Conservation (phyloP, 768 basidiomycete species). For the Terana coerulea region DNA sequence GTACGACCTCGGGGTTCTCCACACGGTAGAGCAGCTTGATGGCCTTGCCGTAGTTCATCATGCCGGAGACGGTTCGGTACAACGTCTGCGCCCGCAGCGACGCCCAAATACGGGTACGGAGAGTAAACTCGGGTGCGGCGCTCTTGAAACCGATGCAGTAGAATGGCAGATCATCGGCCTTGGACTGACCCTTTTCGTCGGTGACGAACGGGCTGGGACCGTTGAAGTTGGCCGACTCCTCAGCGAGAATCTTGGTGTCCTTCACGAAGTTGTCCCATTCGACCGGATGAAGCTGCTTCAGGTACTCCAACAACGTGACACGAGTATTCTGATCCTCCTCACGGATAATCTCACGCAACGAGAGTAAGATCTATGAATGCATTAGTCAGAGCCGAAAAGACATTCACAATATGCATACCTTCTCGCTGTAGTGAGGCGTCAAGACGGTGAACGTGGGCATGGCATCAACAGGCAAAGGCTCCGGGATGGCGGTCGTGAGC, state of each 20-base stretch:
- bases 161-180: slow-evolving; percentile 92
- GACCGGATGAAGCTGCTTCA: slow-evolving; percentile 96
- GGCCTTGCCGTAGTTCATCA: slow-evolving; percentile 99
- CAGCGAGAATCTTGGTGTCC: slow-evolving; percentile 98
- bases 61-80: slow-evolving; percentile 97
- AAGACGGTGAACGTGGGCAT: slow-evolving; percentile 99
- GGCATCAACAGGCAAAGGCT: slow-evolving; percentile 93
- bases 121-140: slow-evolving; percentile 95
- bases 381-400: background rate
- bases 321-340: slow-evolving; percentile 97
- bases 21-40: slow-evolving; percentile 99
- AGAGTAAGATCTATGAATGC: slow-evolving; percentile 73
- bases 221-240: slow-evolving; percentile 86
- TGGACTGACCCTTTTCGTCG: slow-evolving; percentile 81
- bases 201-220: slow-evolving; percentile 68
- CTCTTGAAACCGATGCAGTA: slow-evolving; percentile 99
- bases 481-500: slow-evolving; percentile 90
- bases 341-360: slow-evolving; percentile 95
- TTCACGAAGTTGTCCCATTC: slow-evolving; percentile 99
- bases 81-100: slow-evolving; percentile 97
- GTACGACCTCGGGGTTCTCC: slow-evolving; percentile 98
- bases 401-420: slow-evolving; percentile 43
- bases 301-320: slow-evolving; percentile 94
- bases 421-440: slow-evolving; percentile 98
- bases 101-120: slow-evolving; percentile 99